phyloP scores from a whole-genome alignment of 306 rosid species.

The Prunus campanulata region DNA sequence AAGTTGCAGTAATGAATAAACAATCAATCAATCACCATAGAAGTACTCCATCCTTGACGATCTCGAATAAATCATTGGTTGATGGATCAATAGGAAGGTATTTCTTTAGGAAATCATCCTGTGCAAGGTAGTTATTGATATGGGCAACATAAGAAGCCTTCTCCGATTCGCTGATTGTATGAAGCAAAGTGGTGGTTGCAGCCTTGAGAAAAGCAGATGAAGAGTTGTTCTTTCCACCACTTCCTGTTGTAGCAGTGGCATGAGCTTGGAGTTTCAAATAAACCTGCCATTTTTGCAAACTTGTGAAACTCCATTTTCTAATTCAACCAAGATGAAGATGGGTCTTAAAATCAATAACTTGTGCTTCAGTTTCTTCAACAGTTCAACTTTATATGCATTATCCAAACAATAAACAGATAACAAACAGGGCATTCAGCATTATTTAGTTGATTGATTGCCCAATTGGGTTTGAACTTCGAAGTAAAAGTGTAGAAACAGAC shows the following conservation, averaged over 20 bases:
- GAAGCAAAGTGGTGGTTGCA: slow-evolving; percentile 95
- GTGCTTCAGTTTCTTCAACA: too few species aligned
- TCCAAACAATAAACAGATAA: background rate
- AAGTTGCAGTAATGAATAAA: background rate
- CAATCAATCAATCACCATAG: slow-evolving; percentile 57
- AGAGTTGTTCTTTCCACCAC: slow-evolving; percentile 53
- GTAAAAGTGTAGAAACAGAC: slow-evolving; percentile 30
- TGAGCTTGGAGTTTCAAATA: slow-evolving; percentile 78
- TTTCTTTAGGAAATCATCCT: slow-evolving; percentile 72
- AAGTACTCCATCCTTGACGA: slow-evolving; percentile 91
- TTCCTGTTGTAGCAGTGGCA: slow-evolving; percentile 69
- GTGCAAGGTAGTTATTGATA: slow-evolving; percentile 79
- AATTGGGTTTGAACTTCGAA: background rate
- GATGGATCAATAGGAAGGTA: slow-evolving; percentile 86
- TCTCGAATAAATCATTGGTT: slow-evolving; percentile 84
- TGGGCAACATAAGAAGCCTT: slow-evolving; percentile 92
- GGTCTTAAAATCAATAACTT: background rate
- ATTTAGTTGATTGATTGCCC: background rate
- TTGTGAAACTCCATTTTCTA: background rate
- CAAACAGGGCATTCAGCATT: background rate
- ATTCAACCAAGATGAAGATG: background rate
- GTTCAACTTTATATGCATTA: too few species aligned
- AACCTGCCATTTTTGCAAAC: slow-evolving; percentile 39
- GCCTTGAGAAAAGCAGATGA: slow-evolving; percentile 92
- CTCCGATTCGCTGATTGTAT: slow-evolving; percentile 98